A percentile compares a stretch with the other conserved stretches of the same genome.
These are phyloP conservation scores for Populus euphratica DNA, from an alignment of 345 rosid species.

Conservation along the genomic window DNA sequence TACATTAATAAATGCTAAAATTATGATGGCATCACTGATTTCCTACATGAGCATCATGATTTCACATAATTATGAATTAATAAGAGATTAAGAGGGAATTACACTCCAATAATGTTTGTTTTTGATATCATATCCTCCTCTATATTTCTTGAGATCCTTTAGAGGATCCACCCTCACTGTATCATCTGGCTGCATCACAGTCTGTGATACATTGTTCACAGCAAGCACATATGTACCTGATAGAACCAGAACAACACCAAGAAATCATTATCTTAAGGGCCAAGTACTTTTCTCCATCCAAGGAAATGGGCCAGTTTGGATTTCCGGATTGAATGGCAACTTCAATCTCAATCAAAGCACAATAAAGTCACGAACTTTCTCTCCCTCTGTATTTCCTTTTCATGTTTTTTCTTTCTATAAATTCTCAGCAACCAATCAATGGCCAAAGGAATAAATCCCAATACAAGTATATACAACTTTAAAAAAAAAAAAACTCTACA, in stretches of 20 bases:
- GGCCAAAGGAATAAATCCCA: background rate
- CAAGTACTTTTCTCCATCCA: background rate
- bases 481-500: too few relatives aligned
- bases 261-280: background rate
- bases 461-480: background rate
- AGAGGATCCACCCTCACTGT: constrained; percentile 61
- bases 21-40: background rate
- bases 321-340: background rate
- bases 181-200: constrained; percentile 21
- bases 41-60: background rate
- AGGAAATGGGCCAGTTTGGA: background rate
- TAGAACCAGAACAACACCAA: background rate
- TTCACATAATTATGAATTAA: background rate
- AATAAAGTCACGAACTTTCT: background rate
- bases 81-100: constrained; percentile 19
- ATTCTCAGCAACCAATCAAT: background rate
- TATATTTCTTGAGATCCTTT: constrained; percentile 43
- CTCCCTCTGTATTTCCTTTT: background rate
- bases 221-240: constrained; percentile 28
- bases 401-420: background rate
- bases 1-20: background rate
- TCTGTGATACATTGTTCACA: constrained; percentile 19
- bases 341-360: background rate
- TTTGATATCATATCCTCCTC: constrained; percentile 66
- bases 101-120: constrained; percentile 74